Percentiles rank a stretch among this genome's conserved stretches.
Evolutionary conservation across 805 yeast genomes (phyloP).

Genomic region (Saccharomycopsis javanensis): DNA sequence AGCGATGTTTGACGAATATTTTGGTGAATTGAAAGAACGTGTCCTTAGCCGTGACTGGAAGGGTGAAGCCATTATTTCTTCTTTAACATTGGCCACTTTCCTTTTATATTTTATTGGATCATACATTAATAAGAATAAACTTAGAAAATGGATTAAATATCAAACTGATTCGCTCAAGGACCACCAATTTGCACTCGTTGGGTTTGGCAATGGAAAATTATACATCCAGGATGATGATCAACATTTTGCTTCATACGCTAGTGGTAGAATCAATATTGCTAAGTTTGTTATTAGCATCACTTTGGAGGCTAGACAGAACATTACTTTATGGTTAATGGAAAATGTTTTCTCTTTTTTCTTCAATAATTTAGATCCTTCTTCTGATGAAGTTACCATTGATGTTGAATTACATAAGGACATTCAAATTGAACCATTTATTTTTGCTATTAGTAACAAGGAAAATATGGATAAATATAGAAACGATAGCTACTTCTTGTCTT

Average conservation of each 20-base stretch:
- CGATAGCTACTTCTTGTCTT: slow-evolving; percentile 69
- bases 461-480: slow-evolving; percentile 71
- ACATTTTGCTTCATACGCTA: slow-evolving; percentile 61
- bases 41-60: slow-evolving; percentile 51
- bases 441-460: slow-evolving; percentile 77
- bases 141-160: slow-evolving; percentile 38
- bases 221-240: slow-evolving; percentile 55
- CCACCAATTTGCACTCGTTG: slow-evolving; percentile 72
- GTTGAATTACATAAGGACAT: slow-evolving; percentile 42
- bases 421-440: slow-evolving; percentile 45
- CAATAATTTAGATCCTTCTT: slow-evolving; percentile 44
- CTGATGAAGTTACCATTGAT: slow-evolving; percentile 51
- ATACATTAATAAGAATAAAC: slow-evolving; percentile 44
- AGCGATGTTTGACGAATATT: slow-evolving; percentile 1
- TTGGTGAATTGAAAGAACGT: slow-evolving; percentile 9
- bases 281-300: slow-evolving; percentile 50
- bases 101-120: slow-evolving; percentile 50
- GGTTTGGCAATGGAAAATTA: slow-evolving; percentile 38
- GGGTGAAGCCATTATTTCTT: slow-evolving; percentile 52
- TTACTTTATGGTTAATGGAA: slow-evolving; percentile 60
- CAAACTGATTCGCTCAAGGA: slow-evolving; percentile 44
- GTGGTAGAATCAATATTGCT: slow-evolving; percentile 77
- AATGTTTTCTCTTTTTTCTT: slow-evolving; percentile 42
- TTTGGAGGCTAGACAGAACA: slow-evolving; percentile 72
- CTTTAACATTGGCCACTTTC: slow-evolving; percentile 40